Base-by-base conservation (phyloP, 805 yeast genomes). In the Ogataea kodamae region DNA sequence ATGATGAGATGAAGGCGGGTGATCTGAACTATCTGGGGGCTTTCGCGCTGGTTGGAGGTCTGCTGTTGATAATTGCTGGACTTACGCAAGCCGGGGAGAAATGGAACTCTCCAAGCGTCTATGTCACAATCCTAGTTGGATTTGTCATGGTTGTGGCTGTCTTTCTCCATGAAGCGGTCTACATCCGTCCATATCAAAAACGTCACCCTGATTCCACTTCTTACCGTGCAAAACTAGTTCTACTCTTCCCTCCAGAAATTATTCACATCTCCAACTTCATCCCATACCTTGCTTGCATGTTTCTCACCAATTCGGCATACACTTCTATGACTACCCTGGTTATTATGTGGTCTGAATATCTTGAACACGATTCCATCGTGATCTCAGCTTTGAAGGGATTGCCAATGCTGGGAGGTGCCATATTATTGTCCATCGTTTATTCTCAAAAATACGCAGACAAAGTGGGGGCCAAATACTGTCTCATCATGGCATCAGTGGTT, bases 31-130 rank as follows among this genome's bases (percentile, higher is more conserved):
- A 19, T 12, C 25, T 25, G 9, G 29, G 37, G 4, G 37, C 37
- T 10, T n/a, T 33, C 10, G 5, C 58, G 6, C 39, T 67, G 8
- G 61, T 68, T 12, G 32, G 47, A 11, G 72, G 72, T 0, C 45
- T 59, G 5, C 32, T 70, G 4, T 44, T 70, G 25, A 43, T 68
- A 3, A 68, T 69, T 18, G 53, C 64, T 7, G 76, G 72, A 0
- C 50, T 70, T 27, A 67, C 70, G 0, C 67, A 67, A 43, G 72
- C 70, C 11, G 73, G 73, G 15, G 57, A 56, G 5, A 48, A 50
- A 1, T 70, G 75, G 74, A 49, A 51, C 4, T 36, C 54, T 1
- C 66, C 74, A 1, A 50, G 55, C 12, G 64, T 67, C 1, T 68
- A 68, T 37, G 67, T 65, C 17, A 61, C 74, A 0, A 39, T 70